Percentiles rank a stretch among this genome's conserved stretches.
phyloP scores from a whole-genome alignment of 2,329 filamentous ascomycete genomes.

The Rhinocladiella similis region DNA sequence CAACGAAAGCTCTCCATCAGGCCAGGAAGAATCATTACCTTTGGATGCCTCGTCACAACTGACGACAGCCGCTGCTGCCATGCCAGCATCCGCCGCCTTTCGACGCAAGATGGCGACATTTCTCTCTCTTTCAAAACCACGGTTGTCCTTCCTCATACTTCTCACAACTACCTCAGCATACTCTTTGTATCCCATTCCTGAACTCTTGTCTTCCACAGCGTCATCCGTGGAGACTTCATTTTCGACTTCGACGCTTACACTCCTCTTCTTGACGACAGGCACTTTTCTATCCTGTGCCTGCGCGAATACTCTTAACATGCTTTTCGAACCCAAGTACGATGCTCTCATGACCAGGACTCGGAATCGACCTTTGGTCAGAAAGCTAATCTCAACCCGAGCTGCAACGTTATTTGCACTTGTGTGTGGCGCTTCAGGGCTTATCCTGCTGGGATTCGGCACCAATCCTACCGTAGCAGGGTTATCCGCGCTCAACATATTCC shows the following conservation, averaged over 20 bases:
- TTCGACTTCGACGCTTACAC: constrained; percentile 74
- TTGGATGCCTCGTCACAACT: constrained; percentile 63
- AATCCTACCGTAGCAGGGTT: constrained; percentile 91
- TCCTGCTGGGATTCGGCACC: constrained; percentile 80
- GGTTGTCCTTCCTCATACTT: constrained; percentile 86
- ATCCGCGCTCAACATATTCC: constrained; percentile 77
- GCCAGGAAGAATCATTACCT: constrained; percentile 43
- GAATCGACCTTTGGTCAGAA: constrained; percentile 83
- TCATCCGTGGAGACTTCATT: constrained; percentile 80
- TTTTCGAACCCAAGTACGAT: constrained; percentile 88
- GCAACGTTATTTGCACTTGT: constrained; percentile 78
- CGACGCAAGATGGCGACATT: constrained; percentile 74
- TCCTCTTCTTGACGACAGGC: constrained; percentile 86
- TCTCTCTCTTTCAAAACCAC: constrained; percentile 91
- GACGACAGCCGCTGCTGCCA: constrained; percentile 56
- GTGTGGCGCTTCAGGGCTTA: constrained; percentile 68
- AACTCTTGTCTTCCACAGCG: constrained; percentile 71
- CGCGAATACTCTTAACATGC: constrained; percentile 95
- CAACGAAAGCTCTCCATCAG: constrained; percentile 1
- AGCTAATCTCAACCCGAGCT: constrained; percentile 68
- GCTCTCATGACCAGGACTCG: constrained; percentile 91
- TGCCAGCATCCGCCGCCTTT: constrained; percentile 55
- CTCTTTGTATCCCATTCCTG: constrained; percentile 87
- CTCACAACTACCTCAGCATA: constrained; percentile 90
- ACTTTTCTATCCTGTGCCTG: constrained; percentile 87